These are phyloP conservation scores for Cicer chorassanicum DNA, from an alignment of 306 rosid genomes.

Conservation along the genomic window DNA sequence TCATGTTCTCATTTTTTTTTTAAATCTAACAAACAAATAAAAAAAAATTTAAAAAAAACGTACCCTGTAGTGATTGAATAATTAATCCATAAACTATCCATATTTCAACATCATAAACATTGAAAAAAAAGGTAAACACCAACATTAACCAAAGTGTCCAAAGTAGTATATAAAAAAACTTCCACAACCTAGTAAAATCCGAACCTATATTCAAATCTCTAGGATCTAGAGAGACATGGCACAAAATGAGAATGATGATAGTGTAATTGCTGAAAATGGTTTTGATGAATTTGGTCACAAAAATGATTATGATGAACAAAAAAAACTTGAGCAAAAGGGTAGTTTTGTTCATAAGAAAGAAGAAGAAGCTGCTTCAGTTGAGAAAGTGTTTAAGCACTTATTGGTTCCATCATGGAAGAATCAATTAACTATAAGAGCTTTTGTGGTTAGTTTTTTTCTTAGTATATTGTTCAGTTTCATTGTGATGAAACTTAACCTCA, in stretches of 20 bases:
- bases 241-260: constrained; percentile 39
- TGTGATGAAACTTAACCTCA: constrained; percentile 67
- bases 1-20: too few species aligned
- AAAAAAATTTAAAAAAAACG: too few species aligned
- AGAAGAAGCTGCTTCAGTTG: constrained; percentile 52
- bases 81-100: not conserved
- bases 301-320: constrained; percentile 32
- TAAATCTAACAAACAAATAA: too few species aligned
- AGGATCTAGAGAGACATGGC: constrained; percentile 48
- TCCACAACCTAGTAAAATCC: constrained; percentile 34
- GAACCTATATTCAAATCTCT: constrained; percentile 14
- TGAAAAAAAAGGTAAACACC: not conserved
- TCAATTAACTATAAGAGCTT: constrained; percentile 58
- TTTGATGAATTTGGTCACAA: constrained; percentile 8
- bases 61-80: not conserved
- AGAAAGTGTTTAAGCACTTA: constrained; percentile 53
- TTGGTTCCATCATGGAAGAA: constrained; percentile 61
- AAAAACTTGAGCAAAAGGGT: not conserved
- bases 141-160: not conserved
- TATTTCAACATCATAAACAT: constrained; percentile 22
- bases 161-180: not conserved
- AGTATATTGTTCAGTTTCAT: constrained; percentile 58
- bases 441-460: constrained; percentile 55
- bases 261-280: constrained; percentile 19
- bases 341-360: not conserved